A percentile compares a stretch with the other conserved stretches of the same genome.
Conservation (phyloP, 1,284 basidiomycete genomes). For the Marasmius tenuissimus region DNA sequence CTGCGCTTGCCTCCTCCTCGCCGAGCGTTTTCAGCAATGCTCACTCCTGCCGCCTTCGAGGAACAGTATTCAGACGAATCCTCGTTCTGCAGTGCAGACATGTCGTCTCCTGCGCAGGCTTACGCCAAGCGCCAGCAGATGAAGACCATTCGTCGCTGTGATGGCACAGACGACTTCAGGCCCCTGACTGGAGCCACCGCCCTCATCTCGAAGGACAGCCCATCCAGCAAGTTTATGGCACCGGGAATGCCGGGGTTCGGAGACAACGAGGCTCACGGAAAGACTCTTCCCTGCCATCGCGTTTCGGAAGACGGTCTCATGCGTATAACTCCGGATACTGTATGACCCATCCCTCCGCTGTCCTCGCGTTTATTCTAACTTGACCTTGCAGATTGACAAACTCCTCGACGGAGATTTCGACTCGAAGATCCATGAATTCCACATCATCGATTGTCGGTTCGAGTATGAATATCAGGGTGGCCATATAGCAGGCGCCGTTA, state of each 20-base stretch:
- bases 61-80: constrained; percentile 57
- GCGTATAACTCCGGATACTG: constrained; percentile 82
- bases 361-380: constrained; percentile 12
- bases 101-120: constrained; percentile 76
- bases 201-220: constrained; percentile 44
- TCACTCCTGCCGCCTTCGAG: constrained; percentile 40
- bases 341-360: constrained; percentile 37
- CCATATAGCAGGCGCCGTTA: constrained; percentile 90
- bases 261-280: constrained; percentile 90
- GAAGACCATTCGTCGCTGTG: constrained; percentile 71
- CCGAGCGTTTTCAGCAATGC: constrained; percentile 73
- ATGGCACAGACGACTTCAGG: constrained; percentile 77
- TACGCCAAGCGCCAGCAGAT: constrained; percentile 73
- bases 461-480: constrained; percentile 96
- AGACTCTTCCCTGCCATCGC: constrained; percentile 91
- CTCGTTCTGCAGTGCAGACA: constrained; percentile 56
- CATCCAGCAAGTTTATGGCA: constrained; percentile 53
- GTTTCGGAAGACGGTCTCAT: constrained; percentile 95
- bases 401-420: constrained; percentile 76
- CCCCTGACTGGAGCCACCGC: constrained; percentile 64
- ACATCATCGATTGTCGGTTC: constrained; percentile 96
- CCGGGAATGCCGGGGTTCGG: constrained; percentile 78
- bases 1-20: constrained; percentile 49
- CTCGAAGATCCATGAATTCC: constrained; percentile 63
- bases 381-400: constrained; percentile 58